phyloP scores from a whole-genome alignment of 2,329 filamentous ascomycete species.

The Stemphylium lycopersici region DNA sequence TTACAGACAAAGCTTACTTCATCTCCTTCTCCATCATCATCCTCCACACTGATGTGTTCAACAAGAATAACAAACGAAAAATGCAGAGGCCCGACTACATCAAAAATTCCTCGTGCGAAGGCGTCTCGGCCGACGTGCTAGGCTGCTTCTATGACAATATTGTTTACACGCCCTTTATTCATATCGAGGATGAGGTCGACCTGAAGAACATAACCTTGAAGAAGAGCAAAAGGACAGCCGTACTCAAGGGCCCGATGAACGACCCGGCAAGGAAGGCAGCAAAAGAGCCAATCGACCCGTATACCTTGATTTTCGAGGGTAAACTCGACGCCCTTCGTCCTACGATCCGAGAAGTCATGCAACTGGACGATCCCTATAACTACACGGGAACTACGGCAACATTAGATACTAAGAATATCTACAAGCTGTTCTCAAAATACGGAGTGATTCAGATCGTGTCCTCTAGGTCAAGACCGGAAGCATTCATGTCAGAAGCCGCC shows the following conservation, averaged over 20 bases:
- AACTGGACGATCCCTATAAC: conserved; percentile 87
- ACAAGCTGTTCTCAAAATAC: conserved; percentile 88
- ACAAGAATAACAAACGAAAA: conserved; percentile 99
- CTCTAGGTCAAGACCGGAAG: conserved; percentile 88
- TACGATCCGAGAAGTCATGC: conserved; percentile 88
- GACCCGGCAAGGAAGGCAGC: conserved; percentile 69
- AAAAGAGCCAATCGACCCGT: conserved; percentile 92
- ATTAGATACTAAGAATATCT: conserved; percentile 80
- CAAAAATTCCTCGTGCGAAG: conserved; percentile 90
- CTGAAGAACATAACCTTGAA: conserved; percentile 74
- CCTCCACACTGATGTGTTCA: conserved; percentile 98
- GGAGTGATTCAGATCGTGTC: conserved; percentile 95
- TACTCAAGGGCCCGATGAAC: conserved; percentile 61
- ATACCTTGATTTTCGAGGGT: conserved; percentile 89
- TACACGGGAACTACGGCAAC: conserved; percentile 79
- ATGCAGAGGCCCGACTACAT: conserved; percentile 97
- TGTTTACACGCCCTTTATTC: conserved; percentile 96
- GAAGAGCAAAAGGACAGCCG: conserved; percentile 72
- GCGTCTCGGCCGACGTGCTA: conserved; percentile 89
- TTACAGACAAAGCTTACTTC: conserved; percentile 88
- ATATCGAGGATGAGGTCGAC: conserved; percentile 90
- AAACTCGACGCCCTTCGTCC: conserved; percentile 84
- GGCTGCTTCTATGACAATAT: conserved; percentile 99
- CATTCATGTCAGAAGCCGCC: conserved; percentile 89
- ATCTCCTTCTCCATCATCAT: conserved; percentile 97